Conservation (phyloP, 805 yeast species). For the Phaffomyces thermotolerans region DNA sequence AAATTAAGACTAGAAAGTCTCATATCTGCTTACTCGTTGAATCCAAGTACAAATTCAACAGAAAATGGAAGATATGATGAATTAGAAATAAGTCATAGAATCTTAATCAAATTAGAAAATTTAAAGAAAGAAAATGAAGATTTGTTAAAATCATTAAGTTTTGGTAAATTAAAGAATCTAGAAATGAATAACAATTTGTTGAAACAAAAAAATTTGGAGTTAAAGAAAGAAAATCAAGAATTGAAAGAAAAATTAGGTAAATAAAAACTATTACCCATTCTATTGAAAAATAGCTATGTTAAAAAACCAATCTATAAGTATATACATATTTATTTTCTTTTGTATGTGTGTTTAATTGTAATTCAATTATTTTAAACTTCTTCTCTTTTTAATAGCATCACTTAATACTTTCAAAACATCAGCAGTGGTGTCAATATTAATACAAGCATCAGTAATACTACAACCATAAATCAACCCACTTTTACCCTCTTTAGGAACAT, state of each 20-base stretch:
- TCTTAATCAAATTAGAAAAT: conserved; percentile 51
- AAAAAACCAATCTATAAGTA: neutral
- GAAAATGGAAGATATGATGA: conserved; percentile 61
- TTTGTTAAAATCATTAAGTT: conserved; percentile 62
- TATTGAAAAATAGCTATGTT: too few relatives aligned
- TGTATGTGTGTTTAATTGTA: neutral
- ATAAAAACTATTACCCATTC: neutral
- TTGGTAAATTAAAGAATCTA: conserved; percentile 67
- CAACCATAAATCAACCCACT: conserved; percentile 80
- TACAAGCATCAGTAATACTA: conserved; percentile 97
- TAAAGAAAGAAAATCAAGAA: conserved; percentile 27
- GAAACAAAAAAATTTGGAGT: conserved; percentile 41
- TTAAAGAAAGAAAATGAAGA: conserved; percentile 64
- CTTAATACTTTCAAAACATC: conserved; percentile 64
- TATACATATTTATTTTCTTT: neutral
- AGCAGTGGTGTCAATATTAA: conserved; percentile 81
- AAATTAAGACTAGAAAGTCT: conserved; percentile 58
- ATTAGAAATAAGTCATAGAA: conserved; percentile 67
- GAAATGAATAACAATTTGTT: conserved; percentile 61
- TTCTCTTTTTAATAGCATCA: conserved; percentile 72
- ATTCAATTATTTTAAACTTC: conserved; percentile 28
- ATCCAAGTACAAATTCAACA: conserved; percentile 40
- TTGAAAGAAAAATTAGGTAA: conserved; percentile 2
- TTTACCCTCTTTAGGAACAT: conserved; percentile 72
- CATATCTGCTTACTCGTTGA: conserved; percentile 45